Base-by-base conservation (phyloP, 192 early-diverging fungal genomes). In the Endogone sp. region DNA sequence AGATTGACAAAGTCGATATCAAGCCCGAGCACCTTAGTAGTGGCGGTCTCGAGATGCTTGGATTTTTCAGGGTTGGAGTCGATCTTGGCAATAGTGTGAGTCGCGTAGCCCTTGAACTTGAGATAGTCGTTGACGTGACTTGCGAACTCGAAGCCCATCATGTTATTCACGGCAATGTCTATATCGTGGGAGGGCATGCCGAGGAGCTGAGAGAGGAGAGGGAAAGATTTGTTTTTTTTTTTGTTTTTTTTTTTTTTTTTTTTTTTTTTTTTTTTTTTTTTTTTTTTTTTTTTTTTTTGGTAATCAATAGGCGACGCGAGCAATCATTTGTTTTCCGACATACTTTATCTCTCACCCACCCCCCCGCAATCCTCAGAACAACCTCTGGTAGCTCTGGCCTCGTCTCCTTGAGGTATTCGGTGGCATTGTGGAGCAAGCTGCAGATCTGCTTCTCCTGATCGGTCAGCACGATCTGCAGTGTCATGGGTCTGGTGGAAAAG, bases 341-440 rank as follows among this genome's bases (percentile, higher is more conserved):
- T 55, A 92, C 90, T 81, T 99, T 99, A 78, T 99, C 98, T 64
- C 98, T 86, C 55, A 99, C 98, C 98, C 96, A 99, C 11, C 98
- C 98, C 58, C 98, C 98, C 27, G 96, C 95, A 55, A 99, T 93
- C 21, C 97, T 85, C 57, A 97, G 85, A 25, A 85, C 80, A 66
- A 93, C 74, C 32, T 63, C 74, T 29, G 83, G 85, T 30, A 81
- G 67, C 28, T 75, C 75, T 16, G 86, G 80, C 29, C 82, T 68
- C 28, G 75, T 26, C 26, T 74, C 63, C 60, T 82, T 76, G 57
- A 93, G 70, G 30, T 83, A 65, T 8, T 84, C 72, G 2, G 89
- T 85, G 4, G 91, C 90, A 4, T 74, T 73, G 24, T 76, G 74
- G 23, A 97, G 83, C 27, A 93, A 67, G 20, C 81, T 56, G 72